These are phyloP conservation scores for Lasiosphaeris hirsuta DNA, from an alignment of 495 filamentous ascomycete genomes.

Conservation along the genomic window DNA sequence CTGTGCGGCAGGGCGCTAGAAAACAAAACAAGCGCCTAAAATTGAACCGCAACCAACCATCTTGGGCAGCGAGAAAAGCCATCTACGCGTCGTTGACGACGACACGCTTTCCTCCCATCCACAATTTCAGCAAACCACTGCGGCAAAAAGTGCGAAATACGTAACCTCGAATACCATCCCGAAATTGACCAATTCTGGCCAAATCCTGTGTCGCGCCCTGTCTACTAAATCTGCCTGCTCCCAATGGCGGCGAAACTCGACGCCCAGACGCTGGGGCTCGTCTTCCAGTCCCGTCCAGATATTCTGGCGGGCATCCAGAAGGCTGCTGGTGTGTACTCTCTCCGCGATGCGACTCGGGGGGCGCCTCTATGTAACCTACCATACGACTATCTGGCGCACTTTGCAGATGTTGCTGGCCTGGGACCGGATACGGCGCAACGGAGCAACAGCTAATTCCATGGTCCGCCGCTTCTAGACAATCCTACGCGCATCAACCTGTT, in stretches of 20 bases:
- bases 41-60: background rate
- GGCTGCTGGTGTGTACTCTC: conserved; percentile 39
- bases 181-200: background rate
- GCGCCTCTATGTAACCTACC: too few relatives aligned
- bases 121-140: background rate
- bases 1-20: background rate
- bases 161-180: background rate
- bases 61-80: background rate
- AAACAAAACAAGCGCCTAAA: conserved; percentile 4
- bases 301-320: conserved; percentile 41
- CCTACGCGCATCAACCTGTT: conserved; percentile 46
- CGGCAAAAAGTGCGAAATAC: conserved; percentile 1
- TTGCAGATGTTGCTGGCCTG: too few relatives aligned
- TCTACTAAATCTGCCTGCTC: conserved; percentile 3
- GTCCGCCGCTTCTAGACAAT: conserved; percentile 30
- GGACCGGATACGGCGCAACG: background rate
- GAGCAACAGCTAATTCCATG: conserved; percentile 6
- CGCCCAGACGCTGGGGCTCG: conserved; percentile 36
- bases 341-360: background rate
- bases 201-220: background rate
- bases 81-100: conserved; percentile 14
- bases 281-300: conserved; percentile 46
- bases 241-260: conserved; percentile 43
- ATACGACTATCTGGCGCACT: too few relatives aligned
- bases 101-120: too few relatives aligned